A percentile compares a stretch with the other conserved stretches of the same genome.
Evolutionary conservation across 345 rosid genomes (phyloP).

Genomic region (Lagerstroemia speciosa): DNA sequence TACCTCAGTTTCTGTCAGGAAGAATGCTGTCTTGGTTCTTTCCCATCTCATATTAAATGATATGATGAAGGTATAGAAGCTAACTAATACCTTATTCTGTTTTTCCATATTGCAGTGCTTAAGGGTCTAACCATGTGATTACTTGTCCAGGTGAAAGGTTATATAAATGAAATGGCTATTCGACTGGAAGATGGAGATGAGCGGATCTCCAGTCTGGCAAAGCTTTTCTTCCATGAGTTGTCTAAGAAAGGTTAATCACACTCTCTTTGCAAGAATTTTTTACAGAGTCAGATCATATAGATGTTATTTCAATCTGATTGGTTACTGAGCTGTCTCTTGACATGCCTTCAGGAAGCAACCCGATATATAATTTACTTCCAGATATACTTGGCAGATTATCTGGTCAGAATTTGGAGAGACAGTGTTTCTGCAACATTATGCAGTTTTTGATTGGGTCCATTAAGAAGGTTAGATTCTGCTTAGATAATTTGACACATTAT

Average conservation of each 20-base stretch:
- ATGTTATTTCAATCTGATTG: neutral
- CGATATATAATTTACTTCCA: constrained; percentile 89
- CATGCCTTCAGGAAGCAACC: constrained; percentile 74
- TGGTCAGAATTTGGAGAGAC: constrained; percentile 63
- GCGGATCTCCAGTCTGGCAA: constrained; percentile 84
- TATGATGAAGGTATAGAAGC: constrained; percentile 83
- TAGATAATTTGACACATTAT: neutral
- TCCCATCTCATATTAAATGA: constrained; percentile 97
- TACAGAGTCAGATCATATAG: constrained; percentile 6
- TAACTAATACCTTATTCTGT: constrained; percentile 8
- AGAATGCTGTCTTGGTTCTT: constrained; percentile 96
- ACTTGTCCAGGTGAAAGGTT: constrained; percentile 78
- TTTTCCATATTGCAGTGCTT: neutral
- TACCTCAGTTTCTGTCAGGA: constrained; percentile 72
- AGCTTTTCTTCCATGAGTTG: constrained; percentile 81
- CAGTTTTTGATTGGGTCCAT: constrained; percentile 92
- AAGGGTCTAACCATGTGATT: constrained; percentile 11
- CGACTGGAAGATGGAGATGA: constrained; percentile 81
- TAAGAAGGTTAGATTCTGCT: constrained; percentile 51
- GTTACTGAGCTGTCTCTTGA: neutral
- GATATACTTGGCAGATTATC: constrained; percentile 85
- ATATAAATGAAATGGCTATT: constrained; percentile 86
- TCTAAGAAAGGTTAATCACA: constrained; percentile 76
- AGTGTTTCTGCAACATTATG: constrained; percentile 83
- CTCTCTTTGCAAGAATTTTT: neutral